Evolutionary conservation across 768 basidiomycete species (phyloP), one percentile per base, ranked within the genome.

Genomic region (Trametes villosa): DNA sequence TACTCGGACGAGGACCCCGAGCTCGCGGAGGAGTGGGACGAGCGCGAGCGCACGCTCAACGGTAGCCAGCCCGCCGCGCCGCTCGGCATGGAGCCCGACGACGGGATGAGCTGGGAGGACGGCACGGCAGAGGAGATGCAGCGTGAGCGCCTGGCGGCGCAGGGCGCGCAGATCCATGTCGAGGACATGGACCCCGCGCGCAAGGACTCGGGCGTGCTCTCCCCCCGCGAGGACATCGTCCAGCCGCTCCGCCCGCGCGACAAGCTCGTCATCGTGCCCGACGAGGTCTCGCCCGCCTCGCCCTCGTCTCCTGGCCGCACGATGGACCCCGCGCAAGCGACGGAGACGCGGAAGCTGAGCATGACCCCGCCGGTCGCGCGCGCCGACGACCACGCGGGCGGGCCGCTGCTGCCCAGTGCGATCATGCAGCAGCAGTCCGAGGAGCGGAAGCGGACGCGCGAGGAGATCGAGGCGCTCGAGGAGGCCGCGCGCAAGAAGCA

Each of bases 31-130:
- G 84, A 85, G 20, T 81, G 86, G 66, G 83, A 74, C n/a, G 78
- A 79, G 49, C 77, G 77, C 45, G 75, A 73, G 56, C 71, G 34
- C 67, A 68, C 52, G 55, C 70, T 65, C 27, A 53, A 65, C 1
- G 59, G 72, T 61, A 55, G 13, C 58, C 72, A 71, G 59, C 75
- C 22, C 65, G 49, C 75, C 65, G 49, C 75, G 45, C 58, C 64
- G 5, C 46, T 50, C 7, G 59, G 41, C 20, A 84, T 88, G 80
- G 89, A 90, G 53, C 84, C 83, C 0, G 92, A 94, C 61, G 94
- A 95, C 67, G 89, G 87, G 2, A 91, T 96, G 85, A 82, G 83
- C 60, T 96, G 95, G 94, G 93, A 94, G 48, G 91, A 93, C 54
- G 74, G 79, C 36, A 82, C 79, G 12, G 86, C 83, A 2, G 84